Evolutionary conservation across 129 eudicot species (phyloP).

Genomic region (Artemisia argyi): DNA sequence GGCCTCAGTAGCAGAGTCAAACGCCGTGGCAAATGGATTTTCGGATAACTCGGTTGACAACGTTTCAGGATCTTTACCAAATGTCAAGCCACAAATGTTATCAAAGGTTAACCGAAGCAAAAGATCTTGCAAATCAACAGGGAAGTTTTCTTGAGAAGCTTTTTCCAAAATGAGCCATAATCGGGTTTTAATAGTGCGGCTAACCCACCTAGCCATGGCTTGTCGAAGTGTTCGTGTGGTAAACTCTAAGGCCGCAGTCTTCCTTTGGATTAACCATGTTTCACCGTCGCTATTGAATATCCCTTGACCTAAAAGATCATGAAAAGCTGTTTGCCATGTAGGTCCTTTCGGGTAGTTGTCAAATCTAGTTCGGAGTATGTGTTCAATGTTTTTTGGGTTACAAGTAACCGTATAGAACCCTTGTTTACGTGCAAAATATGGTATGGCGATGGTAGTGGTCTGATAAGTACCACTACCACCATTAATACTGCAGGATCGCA

Average conservation of each 20-base stretch:
- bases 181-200: constrained; percentile 63
- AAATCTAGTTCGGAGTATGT: constrained; percentile 67
- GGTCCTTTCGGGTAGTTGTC: constrained; percentile 93
- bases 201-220: constrained; percentile 94
- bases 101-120: constrained; percentile 73
- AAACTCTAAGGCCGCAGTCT: constrained; percentile 85
- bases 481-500: constrained; percentile 23
- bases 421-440: constrained; percentile 65
- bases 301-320: constrained; percentile 82
- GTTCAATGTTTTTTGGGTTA: constrained; percentile 82
- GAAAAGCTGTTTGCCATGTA: constrained; percentile 80
- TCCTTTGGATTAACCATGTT: constrained; percentile 78
- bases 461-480: constrained; percentile 62
- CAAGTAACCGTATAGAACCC: constrained; percentile 82
- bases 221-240: constrained; percentile 83
- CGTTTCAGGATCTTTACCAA: constrained; percentile 84
- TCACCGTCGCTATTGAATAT: constrained; percentile 85
- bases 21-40: constrained; percentile 67
- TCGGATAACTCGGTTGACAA: constrained; percentile 60
- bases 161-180: constrained; percentile 64
- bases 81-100: constrained; percentile 79
- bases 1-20: constrained; percentile 83
- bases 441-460: constrained; percentile 72
- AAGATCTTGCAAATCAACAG: constrained; percentile 77
- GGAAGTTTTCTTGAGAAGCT: constrained; percentile 36